Percentiles rank a stretch among this genome's conserved stretches.
phyloP scores from a whole-genome alignment of 208 protist species.

The Crithidia fasciculata region DNA sequence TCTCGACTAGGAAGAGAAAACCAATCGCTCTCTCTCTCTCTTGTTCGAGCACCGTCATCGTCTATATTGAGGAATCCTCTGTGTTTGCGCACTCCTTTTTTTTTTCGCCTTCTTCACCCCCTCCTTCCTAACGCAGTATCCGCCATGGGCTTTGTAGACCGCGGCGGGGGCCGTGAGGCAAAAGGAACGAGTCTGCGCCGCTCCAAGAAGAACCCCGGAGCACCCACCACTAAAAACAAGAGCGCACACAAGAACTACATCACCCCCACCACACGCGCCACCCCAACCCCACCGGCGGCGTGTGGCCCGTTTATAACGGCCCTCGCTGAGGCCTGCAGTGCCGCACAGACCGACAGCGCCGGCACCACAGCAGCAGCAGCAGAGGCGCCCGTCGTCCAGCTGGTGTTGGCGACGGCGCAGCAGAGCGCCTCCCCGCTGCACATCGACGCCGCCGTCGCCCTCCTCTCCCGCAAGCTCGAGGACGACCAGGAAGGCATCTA shows the following conservation, averaged over 20 bases:
- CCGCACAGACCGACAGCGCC: neutral
- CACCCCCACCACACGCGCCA: conserved; percentile 28
- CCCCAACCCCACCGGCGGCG: conserved; percentile 31
- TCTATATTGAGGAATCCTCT: too few relatives aligned
- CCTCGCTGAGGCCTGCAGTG: conserved; percentile 9
- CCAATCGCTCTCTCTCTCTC: too few relatives aligned
- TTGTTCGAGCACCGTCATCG: too few relatives aligned
- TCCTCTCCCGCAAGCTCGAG: conserved; percentile 74
- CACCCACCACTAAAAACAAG: conserved; percentile 52
- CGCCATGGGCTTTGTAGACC: conserved; percentile 86
- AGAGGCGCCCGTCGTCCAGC: neutral
- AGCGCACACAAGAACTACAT: conserved; percentile 31
- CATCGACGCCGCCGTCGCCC: conserved; percentile 60
- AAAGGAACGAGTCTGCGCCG: conserved; percentile 78
- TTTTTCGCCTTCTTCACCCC: too few relatives aligned
- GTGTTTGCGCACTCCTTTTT: too few relatives aligned
- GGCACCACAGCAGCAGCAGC: neutral
- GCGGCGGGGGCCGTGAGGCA: conserved; percentile 78
- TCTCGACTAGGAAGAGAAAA: too few relatives aligned
- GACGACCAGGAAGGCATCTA: conserved; percentile 53
- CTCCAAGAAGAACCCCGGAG: conserved; percentile 85
- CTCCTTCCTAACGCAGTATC: neutral
- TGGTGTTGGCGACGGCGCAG: neutral
- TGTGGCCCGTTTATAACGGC: conserved; percentile 5
- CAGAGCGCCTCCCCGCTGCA: conserved; percentile 6